These are phyloP conservation scores for Triticum aestivum DNA, from an alignment of 176 grass and related monocot genomes.

Conservation along the genomic window DNA sequence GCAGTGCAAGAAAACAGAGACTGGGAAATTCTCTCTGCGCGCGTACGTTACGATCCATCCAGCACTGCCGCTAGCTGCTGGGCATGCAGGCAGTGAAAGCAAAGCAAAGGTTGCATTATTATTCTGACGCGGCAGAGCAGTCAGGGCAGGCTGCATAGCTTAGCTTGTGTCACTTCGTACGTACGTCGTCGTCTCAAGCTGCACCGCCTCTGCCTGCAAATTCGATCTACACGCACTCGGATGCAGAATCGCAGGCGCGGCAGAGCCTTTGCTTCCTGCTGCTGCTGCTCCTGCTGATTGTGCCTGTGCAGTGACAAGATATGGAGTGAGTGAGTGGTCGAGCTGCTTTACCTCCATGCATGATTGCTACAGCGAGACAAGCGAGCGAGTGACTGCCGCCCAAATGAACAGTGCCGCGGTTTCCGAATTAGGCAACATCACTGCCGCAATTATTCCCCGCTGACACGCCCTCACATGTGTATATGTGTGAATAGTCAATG, in stretches of 20 bases:
- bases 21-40: background rate
- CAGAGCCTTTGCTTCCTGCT: background rate
- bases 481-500: too few species aligned
- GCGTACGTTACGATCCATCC: background rate
- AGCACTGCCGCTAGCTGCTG: background rate
- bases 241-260: background rate
- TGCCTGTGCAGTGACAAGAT: background rate
- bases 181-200: background rate
- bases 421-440: slow-evolving; percentile 19
- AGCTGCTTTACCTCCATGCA: background rate
- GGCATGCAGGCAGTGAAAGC: background rate
- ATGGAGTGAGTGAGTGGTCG: background rate
- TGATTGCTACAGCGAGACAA: background rate
- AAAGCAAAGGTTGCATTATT: background rate
- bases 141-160: too few species aligned
- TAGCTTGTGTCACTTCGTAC: background rate
- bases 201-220: background rate
- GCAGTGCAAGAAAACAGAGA: too few species aligned
- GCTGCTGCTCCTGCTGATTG: background rate
- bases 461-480: background rate
- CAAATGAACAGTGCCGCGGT: background rate
- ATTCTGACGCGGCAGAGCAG: background rate
- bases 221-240: background rate
- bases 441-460: background rate
- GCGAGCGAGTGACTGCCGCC: background rate